Conservation (phyloP, 1,139 yeast genomes). For the Magnusiomyces fungicola region DNA sequence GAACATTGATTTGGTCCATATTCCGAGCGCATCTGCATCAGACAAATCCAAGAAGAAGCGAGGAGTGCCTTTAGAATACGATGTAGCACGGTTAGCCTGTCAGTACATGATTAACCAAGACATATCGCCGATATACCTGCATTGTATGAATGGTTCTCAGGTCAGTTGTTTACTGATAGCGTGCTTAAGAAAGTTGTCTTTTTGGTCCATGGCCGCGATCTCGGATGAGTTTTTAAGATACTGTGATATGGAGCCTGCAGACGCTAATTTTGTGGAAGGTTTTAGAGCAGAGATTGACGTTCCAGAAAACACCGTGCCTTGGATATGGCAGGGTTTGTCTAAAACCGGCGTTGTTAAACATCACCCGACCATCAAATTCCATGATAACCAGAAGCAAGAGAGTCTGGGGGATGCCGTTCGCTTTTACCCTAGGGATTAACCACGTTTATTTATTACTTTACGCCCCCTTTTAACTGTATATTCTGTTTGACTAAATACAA, state of each 20-base stretch:
- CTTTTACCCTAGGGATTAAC: too few relatives aligned
- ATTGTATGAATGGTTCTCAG: slow-evolving; percentile 86
- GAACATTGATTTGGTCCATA: slow-evolving; percentile 49
- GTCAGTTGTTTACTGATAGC: slow-evolving; percentile 80
- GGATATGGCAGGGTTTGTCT: slow-evolving; percentile 34
- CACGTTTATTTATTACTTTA: too few relatives aligned
- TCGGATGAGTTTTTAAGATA: slow-evolving; percentile 77
- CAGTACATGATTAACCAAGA: slow-evolving; percentile 52
- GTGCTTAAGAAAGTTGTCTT: slow-evolving; percentile 71
- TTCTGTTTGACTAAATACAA: too few relatives aligned
- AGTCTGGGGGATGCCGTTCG: too few relatives aligned
- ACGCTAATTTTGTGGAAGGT: slow-evolving; percentile 73
- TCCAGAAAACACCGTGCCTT: slow-evolving; percentile 47
- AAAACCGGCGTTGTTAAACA: slow-evolving; percentile 5
- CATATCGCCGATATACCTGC: slow-evolving; percentile 68
- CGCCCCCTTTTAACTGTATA: too few relatives aligned
- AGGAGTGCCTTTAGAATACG: slow-evolving; percentile 67
- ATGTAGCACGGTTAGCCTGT: slow-evolving; percentile 52
- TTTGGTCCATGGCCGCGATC: slow-evolving; percentile 87
- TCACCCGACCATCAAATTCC: slow-evolving; percentile 6
- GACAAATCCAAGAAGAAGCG: slow-evolving; percentile 32
- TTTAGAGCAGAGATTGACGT: slow-evolving; percentile 60
- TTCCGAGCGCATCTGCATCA: slow-evolving; percentile 48
- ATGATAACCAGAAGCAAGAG: too few relatives aligned
- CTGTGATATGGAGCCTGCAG: slow-evolving; percentile 76